Base-by-base conservation (phyloP, 1,139 yeast genomes). In the Kluyveromyces sp. region DNA sequence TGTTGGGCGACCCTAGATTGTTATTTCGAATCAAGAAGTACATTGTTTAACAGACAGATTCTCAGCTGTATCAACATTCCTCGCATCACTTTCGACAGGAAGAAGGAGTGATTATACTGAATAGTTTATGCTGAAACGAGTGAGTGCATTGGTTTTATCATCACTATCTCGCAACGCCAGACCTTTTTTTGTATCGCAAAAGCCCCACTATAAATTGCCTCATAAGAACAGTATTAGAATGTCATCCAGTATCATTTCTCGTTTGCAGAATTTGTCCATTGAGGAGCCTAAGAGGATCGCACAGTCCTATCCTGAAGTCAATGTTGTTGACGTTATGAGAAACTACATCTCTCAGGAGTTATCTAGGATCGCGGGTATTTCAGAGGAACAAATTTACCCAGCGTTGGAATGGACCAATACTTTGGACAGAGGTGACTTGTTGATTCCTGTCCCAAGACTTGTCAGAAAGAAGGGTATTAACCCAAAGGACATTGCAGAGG, bases 381-480 rank as follows among this genome's bases (percentile, higher is more conserved):
- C 82, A 49, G 70, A 75, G 49, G 69, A 70, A 11, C 65, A 85
- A 41, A 85, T 89, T 51, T 87, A 75, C 67, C 85, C 88, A 48
- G 88, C 96, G 38, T 75, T 92, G 59, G 97, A 92, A 67, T 79
- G 94, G 71, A 88, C 96, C 33, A 73, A 77, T 52, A 80, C 89
- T 39, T 68, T 84, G 54, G 96, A 87, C 48, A 84, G 94, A 63
- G 98, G 98, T 58, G 99, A 92, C 65, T 75, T 92, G 59, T 74
- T 89, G 54, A 77, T 92, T 46, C 97, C 99, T 36, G 75, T 92
- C 41, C 98, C 98, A 56, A 80, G 97, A 64, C 76, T 92, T 61
- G 35, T 38, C 19, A 80, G 96, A 68, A 73, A 88, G 55, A 88
- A 89, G 69, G 95, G 95, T 38, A 71, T 78, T 42, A 83, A 84